A percentile compares a stretch with the other conserved stretches of the same genome.
Evolutionary conservation across 768 basidiomycete species (phyloP).

Genomic region (Auricularia sp.): DNA sequence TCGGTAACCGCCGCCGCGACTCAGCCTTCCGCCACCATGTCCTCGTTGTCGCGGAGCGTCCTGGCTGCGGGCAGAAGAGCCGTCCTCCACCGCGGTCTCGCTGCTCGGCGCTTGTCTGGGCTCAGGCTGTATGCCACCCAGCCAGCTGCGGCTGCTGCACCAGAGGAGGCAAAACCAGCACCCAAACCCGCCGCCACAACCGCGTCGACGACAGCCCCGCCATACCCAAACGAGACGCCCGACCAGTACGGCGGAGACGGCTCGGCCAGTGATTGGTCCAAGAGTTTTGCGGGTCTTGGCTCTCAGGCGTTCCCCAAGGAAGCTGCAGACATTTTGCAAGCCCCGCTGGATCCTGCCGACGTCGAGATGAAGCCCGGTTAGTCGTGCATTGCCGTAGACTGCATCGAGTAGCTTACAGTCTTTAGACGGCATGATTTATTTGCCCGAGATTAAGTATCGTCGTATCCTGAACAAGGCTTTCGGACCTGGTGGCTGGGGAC

Average conservation of each 20-base stretch:
- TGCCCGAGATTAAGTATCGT: slow-evolving; percentile 95
- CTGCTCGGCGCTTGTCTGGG: too few species aligned
- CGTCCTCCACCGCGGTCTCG: too few species aligned
- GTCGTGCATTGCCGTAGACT: background rate
- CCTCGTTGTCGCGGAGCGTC: too few species aligned
- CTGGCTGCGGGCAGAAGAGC: too few species aligned
- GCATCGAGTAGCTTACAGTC: background rate
- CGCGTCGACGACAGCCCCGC: background rate
- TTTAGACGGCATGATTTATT: slow-evolving; percentile 83
- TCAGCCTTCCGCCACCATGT: too few species aligned
- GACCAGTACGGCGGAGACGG: background rate
- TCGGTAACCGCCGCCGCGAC: too few species aligned
- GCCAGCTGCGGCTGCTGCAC: background rate
- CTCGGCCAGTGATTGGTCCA: slow-evolving; percentile 72
- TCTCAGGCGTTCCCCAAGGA: slow-evolving; percentile 69
- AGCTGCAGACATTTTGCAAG: slow-evolving; percentile 57
- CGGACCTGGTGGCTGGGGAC: slow-evolving; percentile 94
- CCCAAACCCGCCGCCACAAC: background rate
- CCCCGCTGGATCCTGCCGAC: slow-evolving; percentile 66
- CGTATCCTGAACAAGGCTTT: slow-evolving; percentile 87
- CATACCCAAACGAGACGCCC: background rate
- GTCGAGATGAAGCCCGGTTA: slow-evolving; percentile 91
- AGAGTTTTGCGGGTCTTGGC: slow-evolving; percentile 75
- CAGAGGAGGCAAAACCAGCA: background rate
- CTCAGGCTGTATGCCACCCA: too few species aligned